A percentile compares a stretch with the other conserved stretches of the same genome.
phyloP scores from a whole-genome alignment of 495 filamentous ascomycete genomes.

The Massariosphaeria phaeospora region DNA sequence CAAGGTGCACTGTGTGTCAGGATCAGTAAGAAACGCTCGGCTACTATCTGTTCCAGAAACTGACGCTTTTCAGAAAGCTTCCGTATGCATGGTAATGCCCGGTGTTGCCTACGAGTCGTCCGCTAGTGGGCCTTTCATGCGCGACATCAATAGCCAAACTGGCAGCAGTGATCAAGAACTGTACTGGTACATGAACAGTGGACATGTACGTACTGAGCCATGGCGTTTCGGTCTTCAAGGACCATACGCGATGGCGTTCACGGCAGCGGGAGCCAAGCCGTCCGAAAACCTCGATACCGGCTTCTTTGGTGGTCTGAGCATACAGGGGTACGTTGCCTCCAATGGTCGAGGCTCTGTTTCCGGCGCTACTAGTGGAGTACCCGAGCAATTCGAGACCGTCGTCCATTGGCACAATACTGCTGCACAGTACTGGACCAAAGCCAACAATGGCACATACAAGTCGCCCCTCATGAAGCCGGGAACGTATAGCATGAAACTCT shows the following conservation, averaged over 20 bases:
- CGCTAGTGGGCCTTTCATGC: slow-evolving; percentile 25
- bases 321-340: slow-evolving; percentile 18
- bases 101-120: slow-evolving; percentile 25
- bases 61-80: slow-evolving; percentile 3
- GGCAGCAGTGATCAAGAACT: slow-evolving; percentile 14
- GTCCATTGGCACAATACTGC: slow-evolving; percentile 23
- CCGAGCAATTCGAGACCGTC: slow-evolving; percentile 17
- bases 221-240: slow-evolving; percentile 22
- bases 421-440: slow-evolving; percentile 26
- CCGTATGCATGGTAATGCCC: slow-evolving; percentile 26
- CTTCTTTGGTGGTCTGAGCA: slow-evolving; percentile 17
- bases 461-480: slow-evolving; percentile 23
- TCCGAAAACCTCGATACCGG: slow-evolving; percentile 20
- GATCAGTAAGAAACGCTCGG: slow-evolving; percentile 3
- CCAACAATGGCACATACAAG: not conserved
- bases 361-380: slow-evolving; percentile 14
- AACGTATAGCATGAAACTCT: slow-evolving; percentile 23
- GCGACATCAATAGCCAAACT: slow-evolving; percentile 26
- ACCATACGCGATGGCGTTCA: slow-evolving; percentile 27
- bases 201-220: slow-evolving; percentile 23
- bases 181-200: slow-evolving; percentile 29
- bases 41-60: no score
- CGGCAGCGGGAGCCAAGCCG: slow-evolving; percentile 3
- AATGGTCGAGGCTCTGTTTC: slow-evolving; percentile 19
- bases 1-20: slow-evolving; percentile 19